Evolutionary conservation across 1,284 basidiomycete genomes (phyloP), one percentile per base, ranked within the genome.

Genomic region (Ceratobasidium theobromae): DNA sequence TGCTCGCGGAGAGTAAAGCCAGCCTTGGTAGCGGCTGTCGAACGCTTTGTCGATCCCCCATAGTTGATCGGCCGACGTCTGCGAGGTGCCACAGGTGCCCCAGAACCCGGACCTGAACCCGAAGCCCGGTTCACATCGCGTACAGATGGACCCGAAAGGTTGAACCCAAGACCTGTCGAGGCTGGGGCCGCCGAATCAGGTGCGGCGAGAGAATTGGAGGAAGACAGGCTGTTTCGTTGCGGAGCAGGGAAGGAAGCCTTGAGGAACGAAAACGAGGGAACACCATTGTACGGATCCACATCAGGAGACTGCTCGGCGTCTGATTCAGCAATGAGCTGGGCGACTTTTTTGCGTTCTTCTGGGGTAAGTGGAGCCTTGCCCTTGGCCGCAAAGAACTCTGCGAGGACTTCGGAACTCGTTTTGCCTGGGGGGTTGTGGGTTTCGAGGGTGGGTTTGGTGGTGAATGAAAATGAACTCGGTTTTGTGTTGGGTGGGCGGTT

Each of bases 21-120:
- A 18, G 57, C 57, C 14, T 35, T 32, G 11, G 57, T 49, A 25
- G 49, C 38, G 1, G 45, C 57, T 12, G 57, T 45, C 9, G 57
- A 60, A 11, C 57, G 57, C 28, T 60, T 60, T 21, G n/a, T 49
- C 4, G 46, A 30, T 3, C 57, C 57, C 12, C 57, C 57, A 40
- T 60, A 60, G 57, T 60, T 60, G 57, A 60, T 60, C 4, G 57
- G 57, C 9, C 57, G 57, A 28, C 57, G 57, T 12, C 35, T 43
- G 28, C 57, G 57, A 49, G 57, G 57, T 11, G 57, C 40, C n/a
- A 49, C 45, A 4, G 45, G 21, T 3, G 57, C 48, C 12, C 54
- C 54, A 21, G 43, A n/a, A n/a, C n/a, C n/a, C n/a, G n/a, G n/a
- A n/a, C n/a, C n/a, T n/a, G n/a, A n/a, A n/a, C n/a, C n/a, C n/a